phyloP scores from a whole-genome alignment of 2,329 filamentous ascomycete species.

The Colletotrichum theobromicola region DNA sequence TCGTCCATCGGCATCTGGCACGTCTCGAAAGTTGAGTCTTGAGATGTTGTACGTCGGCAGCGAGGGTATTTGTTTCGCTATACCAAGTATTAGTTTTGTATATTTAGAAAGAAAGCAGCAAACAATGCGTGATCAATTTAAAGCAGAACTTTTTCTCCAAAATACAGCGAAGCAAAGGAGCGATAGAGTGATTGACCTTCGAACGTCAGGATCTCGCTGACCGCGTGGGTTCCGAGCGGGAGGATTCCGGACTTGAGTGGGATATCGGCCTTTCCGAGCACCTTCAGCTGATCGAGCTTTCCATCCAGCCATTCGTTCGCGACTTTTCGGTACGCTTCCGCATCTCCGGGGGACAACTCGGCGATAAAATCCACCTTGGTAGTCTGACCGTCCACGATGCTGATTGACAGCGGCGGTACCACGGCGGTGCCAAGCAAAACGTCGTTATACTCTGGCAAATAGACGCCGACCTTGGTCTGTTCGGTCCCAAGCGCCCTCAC shows the following conservation, averaged over 20 bases:
- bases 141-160: conserved; percentile 60
- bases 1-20: conserved; percentile 52
- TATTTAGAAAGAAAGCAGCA: background rate
- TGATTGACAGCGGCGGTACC: conserved; percentile 77
- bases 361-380: conserved; percentile 82
- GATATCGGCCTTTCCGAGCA: conserved; percentile 77
- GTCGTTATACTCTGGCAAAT: conserved; percentile 82
- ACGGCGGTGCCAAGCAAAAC: conserved; percentile 77
- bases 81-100: conserved; percentile 30
- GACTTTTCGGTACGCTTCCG: conserved; percentile 77
- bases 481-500: conserved; percentile 77
- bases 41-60: conserved; percentile 86
- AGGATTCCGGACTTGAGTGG: conserved; percentile 81
- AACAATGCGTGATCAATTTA: conserved; percentile 19
- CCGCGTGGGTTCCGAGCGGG: conserved; percentile 75
- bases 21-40: conserved; percentile 79
- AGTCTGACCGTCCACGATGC: conserved; percentile 77
- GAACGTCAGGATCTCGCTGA: conserved; percentile 79
- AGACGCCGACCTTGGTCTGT: conserved; percentile 75
- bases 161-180: conserved; percentile 65
- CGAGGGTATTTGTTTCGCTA: conserved; percentile 73
- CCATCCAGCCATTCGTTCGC: conserved; percentile 91
- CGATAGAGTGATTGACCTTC: conserved; percentile 80
- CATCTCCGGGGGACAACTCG: conserved; percentile 76
- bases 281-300: conserved; percentile 70